Evolutionary conservation across 305 asterid genomes (phyloP).

Genomic region (Salvia sclarea): DNA sequence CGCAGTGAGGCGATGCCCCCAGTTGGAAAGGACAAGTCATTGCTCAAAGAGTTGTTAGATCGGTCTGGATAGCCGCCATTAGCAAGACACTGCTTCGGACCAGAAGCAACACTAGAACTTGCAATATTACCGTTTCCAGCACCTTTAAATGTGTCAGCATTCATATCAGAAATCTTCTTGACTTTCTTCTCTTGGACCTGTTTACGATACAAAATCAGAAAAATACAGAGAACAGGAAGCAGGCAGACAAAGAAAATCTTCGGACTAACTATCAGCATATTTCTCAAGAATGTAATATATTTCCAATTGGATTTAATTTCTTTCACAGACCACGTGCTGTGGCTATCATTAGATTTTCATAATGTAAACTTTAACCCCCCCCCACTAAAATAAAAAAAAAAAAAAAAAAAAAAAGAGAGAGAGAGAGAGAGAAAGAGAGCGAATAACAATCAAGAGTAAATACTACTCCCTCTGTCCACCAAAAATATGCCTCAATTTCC

Average conservation of each 20-base stretch:
- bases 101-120: conserved; percentile 69
- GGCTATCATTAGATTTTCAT: conserved; percentile 8
- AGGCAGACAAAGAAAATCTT: background rate
- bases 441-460: conserved; percentile 17
- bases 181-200: conserved; percentile 98
- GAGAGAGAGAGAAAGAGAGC: conserved; percentile 15
- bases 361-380: conserved; percentile 16
- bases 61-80: conserved; percentile 66
- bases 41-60: conserved; percentile 56
- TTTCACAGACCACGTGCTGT: conserved; percentile 15
- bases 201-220: conserved; percentile 30
- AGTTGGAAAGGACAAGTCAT: conserved; percentile 59
- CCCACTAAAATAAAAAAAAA: conserved; percentile 28
- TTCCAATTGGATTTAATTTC: background rate
- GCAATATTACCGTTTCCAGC: conserved; percentile 65
- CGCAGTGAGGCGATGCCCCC: conserved; percentile 76
- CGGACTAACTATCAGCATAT: conserved; percentile 9
- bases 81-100: conserved; percentile 55
- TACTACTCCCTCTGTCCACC: too few species aligned
- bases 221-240: background rate
- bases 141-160: conserved; percentile 63
- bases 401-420: too few species aligned
- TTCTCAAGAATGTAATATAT: conserved; percentile 5
- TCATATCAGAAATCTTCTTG: conserved; percentile 83
- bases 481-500: too few species aligned